Base-by-base conservation (phyloP, 257 asterid genomes). In the Haberlea rhodopensis region DNA sequence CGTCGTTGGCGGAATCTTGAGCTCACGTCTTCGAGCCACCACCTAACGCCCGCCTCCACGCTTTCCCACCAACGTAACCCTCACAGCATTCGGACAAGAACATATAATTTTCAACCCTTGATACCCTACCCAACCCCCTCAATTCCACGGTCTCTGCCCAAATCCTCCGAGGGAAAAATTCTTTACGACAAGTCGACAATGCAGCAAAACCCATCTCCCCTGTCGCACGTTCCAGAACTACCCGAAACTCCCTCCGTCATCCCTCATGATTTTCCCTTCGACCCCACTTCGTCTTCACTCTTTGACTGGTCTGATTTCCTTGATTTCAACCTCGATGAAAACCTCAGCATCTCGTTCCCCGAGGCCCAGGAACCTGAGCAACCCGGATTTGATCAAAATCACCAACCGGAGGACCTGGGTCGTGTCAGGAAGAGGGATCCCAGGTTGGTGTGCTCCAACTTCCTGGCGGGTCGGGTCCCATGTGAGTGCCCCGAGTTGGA, bases 401-500 rank as follows among this genome's bases (percentile, higher is more conserved):
- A 73, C 9, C 66, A 21, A 8, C 22, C 70, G 40, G 72, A 68
- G 16, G 58, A 77, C 53, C 28, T 69, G 32, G 79, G 78, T 9
- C 78, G 85, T 71, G 74, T 84, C 49, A 77, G 97, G 79, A 94
- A 90, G 70, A 67, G 97, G 66, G 99, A 90, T 81, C 96, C 94
- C 8, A 86, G 95, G 70, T 49, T 90, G 78, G 81, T 81, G 5
- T 94, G 99, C 71, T 78, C 97, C 6, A 94, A 94, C 48, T 90
- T 84, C 73, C 57, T 94, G 65, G 94, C 96, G 32, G 99, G 99
- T n/a, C 76, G 81, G 76, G 66, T 94, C 32, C 99, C 99, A 0
- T 90, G 97, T 65, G 96, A 96, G 18, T 94, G 99, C 60, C 99
- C 99, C 0, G 99, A 94, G 71, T 16, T 94, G 71, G 99, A 94